A percentile compares a stretch with the other conserved stretches of the same genome.
These are phyloP conservation scores for Euryodendron excelsum DNA, from an alignment of 148 eudicot species.

Conservation along the genomic window DNA sequence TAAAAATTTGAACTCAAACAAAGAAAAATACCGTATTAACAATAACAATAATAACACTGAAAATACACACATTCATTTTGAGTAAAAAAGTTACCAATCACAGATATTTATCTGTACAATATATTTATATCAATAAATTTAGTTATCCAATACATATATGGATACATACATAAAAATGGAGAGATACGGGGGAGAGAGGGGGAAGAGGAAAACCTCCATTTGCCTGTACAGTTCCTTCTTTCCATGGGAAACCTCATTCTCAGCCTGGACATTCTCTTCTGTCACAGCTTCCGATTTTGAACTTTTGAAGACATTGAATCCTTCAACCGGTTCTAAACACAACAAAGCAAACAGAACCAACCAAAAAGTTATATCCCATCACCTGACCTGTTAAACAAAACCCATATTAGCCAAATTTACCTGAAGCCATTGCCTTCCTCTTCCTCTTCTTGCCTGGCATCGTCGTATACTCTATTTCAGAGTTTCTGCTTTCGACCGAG, in stretches of 20 bases:
- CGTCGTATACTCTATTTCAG: constrained; percentile 31
- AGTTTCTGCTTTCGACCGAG: constrained; percentile 20
- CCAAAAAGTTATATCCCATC: neutral
- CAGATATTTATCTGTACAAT: no score
- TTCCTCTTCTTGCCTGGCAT: constrained; percentile 65
- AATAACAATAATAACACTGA: neutral
- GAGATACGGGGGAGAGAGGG: neutral
- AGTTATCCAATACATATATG: neutral
- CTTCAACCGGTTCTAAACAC: constrained; percentile 57
- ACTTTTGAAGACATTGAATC: constrained; percentile 73
- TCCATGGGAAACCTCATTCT: constrained; percentile 33
- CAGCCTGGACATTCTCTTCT: constrained; percentile 33
- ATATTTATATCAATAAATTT: neutral
- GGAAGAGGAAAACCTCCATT: constrained; percentile 54
- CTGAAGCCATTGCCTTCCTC: constrained; percentile 46
- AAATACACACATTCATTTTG: neutral
- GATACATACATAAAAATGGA: neutral
- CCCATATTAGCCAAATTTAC: constrained; percentile 26
- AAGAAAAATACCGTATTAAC: neutral
- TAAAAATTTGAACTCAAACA: neutral
- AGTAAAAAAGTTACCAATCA: neutral
- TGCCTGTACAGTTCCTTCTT: constrained; percentile 68
- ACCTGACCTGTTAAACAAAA: neutral
- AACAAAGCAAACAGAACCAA: constrained; percentile 14
- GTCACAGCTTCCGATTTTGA: constrained; percentile 33